These are phyloP conservation scores for Podaxis sp. DNA, from an alignment of 768 basidiomycete species.

Conservation along the genomic window DNA sequence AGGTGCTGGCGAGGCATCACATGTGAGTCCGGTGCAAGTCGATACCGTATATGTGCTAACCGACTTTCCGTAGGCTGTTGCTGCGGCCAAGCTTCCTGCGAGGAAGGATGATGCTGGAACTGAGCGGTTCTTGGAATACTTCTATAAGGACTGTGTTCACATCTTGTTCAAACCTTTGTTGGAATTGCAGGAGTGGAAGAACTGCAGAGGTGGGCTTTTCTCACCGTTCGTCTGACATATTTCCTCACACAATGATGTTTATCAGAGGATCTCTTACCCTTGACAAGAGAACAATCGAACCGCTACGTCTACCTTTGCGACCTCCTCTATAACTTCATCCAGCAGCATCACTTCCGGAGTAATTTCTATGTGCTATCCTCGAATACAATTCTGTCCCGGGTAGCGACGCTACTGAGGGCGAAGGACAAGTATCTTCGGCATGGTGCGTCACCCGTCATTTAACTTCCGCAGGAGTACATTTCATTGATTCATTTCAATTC, in stretches of 20 bases:
- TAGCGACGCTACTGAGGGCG: conserved; percentile 76
- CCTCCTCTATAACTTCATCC: conserved; percentile 82
- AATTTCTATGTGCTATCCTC: conserved; percentile 88
- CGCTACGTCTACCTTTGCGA: conserved; percentile 91
- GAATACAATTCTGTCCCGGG: conserved; percentile 61
- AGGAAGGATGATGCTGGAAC: conserved; percentile 84
- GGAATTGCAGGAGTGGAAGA: conserved; percentile 66
- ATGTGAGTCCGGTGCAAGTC: conserved; percentile 23
- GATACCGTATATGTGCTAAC: conserved; percentile 10
- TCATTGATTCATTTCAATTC: conserved; percentile 5
- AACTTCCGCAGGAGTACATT: background rate
- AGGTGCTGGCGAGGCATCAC: conserved; percentile 30
- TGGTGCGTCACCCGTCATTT: conserved; percentile 51
- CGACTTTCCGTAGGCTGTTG: conserved; percentile 36
- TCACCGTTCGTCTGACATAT: background rate
- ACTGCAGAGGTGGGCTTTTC: conserved; percentile 31
- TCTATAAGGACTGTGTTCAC: conserved; percentile 83
- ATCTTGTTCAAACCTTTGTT: conserved; percentile 79
- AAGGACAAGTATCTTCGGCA: conserved; percentile 92
- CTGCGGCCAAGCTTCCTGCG: conserved; percentile 28
- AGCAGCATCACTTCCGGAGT: conserved; percentile 89
- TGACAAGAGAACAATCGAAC: conserved; percentile 76
- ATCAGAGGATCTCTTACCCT: conserved; percentile 50
- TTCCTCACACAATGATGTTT: conserved; percentile 3
- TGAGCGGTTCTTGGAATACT: conserved; percentile 90